Evolutionary conservation across 305 asterid species (phyloP).

Genomic region (Fraxinus platypoda): DNA sequence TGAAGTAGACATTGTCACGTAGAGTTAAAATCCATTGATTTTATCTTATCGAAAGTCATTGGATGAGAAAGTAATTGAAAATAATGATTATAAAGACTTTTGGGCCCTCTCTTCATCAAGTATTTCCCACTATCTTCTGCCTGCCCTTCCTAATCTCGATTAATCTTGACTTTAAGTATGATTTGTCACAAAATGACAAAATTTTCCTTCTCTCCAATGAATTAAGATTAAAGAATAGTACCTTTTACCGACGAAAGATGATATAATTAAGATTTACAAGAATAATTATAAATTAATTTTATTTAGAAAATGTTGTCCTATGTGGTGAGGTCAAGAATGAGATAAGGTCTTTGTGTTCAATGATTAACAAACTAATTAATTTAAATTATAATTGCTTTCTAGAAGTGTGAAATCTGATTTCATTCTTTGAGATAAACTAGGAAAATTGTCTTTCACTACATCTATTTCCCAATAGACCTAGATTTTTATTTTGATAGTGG

Average conservation of each 20-base stretch:
- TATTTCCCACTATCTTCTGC: not conserved
- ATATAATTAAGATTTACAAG: not conserved
- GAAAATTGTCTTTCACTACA: not conserved
- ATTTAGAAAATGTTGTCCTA: not conserved
- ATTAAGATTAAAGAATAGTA: not conserved
- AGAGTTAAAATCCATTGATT: not conserved
- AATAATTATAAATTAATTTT: too few relatives aligned
- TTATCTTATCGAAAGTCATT: not conserved
- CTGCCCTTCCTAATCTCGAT: not conserved
- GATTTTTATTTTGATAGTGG: not conserved
- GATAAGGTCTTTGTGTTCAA: not conserved
- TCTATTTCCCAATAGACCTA: too few relatives aligned
- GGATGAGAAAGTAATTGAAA: not conserved
- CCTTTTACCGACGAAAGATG: not conserved
- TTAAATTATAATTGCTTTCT: constrained; percentile 13
- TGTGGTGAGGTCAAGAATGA: not conserved
- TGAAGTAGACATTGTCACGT: not conserved
- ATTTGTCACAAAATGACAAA: not conserved
- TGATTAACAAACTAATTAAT: not conserved
- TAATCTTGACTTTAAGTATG: not conserved
- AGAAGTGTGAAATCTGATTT: constrained; percentile 19
- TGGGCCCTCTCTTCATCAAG: not conserved
- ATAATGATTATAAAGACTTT: not conserved
- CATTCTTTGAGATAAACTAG: constrained; percentile 6
- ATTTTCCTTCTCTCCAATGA: not conserved